Evolutionary conservation across 352 stramenopile genomes (phyloP).

Genomic region (Pythium volutum): DNA sequence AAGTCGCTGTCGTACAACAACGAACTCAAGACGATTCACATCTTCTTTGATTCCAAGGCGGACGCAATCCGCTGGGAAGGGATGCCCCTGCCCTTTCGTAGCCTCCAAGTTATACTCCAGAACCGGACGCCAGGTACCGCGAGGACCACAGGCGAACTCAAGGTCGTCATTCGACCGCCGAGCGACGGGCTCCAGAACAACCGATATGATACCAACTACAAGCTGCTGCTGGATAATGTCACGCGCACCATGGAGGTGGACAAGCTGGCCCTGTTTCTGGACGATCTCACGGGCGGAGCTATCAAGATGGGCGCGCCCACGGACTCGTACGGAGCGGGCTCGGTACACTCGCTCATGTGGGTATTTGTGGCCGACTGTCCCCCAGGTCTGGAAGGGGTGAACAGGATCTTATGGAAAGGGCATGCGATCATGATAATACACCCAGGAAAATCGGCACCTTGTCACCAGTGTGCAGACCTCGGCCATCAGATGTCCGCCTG

Average conservation of each 20-base stretch:
- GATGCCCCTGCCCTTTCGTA: neutral
- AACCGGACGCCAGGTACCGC: too few species aligned
- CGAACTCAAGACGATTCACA: slow-evolving; percentile 6
- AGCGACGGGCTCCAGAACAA: slow-evolving; percentile 2
- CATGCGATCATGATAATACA: slow-evolving; percentile 2
- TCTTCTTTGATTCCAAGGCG: slow-evolving; percentile 6
- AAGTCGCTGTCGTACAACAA: slow-evolving; percentile 11
- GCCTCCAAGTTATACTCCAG: neutral
- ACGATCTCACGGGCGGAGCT: too few species aligned
- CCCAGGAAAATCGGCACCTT: neutral
- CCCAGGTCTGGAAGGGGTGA: neutral
- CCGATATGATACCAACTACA: too few species aligned
- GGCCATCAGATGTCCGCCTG: slow-evolving; percentile 6
- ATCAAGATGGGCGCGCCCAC: neutral
- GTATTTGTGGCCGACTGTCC: slow-evolving; percentile 3
- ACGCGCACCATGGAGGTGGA: too few species aligned
- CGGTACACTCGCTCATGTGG: slow-evolving; percentile 2
- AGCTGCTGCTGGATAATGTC: too few species aligned
- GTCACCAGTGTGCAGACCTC: neutral
- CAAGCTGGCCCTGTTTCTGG: too few species aligned
- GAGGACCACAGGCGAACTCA: too few species aligned
- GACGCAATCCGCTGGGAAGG: slow-evolving; percentile 6
- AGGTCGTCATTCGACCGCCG: neutral
- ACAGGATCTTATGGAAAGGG: slow-evolving; percentile 6
- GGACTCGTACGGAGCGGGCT: slow-evolving; percentile 2